These are phyloP conservation scores for Phallus indusiatus DNA, from an alignment of 768 basidiomycete species.

Conservation along the genomic window DNA sequence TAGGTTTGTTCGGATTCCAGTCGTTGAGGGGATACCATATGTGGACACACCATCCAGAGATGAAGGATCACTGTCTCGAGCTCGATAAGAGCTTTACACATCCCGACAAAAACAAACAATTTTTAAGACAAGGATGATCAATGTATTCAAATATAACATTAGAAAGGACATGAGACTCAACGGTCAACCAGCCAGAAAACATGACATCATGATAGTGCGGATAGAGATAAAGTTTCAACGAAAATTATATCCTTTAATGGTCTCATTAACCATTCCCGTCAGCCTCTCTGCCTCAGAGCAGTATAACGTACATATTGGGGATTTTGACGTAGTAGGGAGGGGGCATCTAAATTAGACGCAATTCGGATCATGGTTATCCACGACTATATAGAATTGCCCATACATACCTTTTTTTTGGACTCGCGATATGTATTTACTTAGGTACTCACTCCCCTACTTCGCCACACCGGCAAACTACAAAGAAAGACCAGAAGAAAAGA, in stretches of 20 bases:
- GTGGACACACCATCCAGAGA: too few relatives aligned
- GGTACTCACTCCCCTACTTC: slow-evolving; percentile 13
- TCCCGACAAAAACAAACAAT: too few relatives aligned
- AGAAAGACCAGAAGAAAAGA: not conserved
- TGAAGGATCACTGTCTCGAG: too few relatives aligned
- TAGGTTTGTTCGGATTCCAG: too few relatives aligned
- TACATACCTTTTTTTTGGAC: not conserved
- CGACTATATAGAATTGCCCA: not conserved
- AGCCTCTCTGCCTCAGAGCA: too few relatives aligned
- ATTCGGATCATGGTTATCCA: not conserved
- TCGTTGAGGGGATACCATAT: too few relatives aligned
- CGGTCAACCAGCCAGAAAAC: not conserved
- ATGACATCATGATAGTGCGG: not conserved
- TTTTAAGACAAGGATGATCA: not conserved
- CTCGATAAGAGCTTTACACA: too few relatives aligned
- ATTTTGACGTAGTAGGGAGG: not conserved
- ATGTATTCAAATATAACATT: not conserved
- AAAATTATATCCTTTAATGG: too few relatives aligned
- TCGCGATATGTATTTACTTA: not conserved
- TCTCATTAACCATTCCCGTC: too few relatives aligned
- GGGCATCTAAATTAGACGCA: too few relatives aligned
- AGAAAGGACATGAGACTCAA: not conserved
- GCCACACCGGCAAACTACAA: slow-evolving; percentile 6
- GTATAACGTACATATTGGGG: not conserved
- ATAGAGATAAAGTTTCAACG: not conserved